Conservation (phyloP, 306 rosid species). For the Quercus engelmannii region DNA sequence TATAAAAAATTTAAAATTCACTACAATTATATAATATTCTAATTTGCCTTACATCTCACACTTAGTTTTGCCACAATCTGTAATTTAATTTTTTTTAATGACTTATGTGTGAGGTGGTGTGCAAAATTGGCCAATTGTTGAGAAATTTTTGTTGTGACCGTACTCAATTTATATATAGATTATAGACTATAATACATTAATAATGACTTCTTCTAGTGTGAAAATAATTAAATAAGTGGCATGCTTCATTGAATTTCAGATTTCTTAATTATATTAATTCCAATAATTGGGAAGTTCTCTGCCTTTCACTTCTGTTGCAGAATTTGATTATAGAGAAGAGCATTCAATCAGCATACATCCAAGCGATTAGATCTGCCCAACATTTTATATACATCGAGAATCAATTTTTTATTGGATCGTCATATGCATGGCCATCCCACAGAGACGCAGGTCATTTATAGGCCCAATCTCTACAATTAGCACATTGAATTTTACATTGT, state of each 20-base stretch:
- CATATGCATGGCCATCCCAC: conserved; percentile 88
- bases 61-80: too few relatives aligned
- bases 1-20: too few relatives aligned
- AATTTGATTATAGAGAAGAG: conserved; percentile 87
- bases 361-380: conserved; percentile 89
- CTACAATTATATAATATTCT: too few relatives aligned
- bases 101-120: too few relatives aligned
- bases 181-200: neutral
- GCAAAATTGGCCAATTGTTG: too few relatives aligned
- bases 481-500: conserved; percentile 7
- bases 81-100: too few relatives aligned
- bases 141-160: too few relatives aligned
- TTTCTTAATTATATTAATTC: neutral
- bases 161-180: neutral
- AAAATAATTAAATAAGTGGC: neutral
- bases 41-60: too few relatives aligned
- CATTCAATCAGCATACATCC: conserved; percentile 89
- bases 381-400: conserved; percentile 91
- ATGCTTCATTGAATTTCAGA: neutral
- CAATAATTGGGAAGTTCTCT: too few relatives aligned
- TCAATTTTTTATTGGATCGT: conserved; percentile 91
- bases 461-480: conserved; percentile 5
- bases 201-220: neutral
- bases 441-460: conserved; percentile 71
- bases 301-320: conserved; percentile 43